Evolutionary conservation across 805 yeast genomes (phyloP), one percentile per base, ranked within the genome.

Genomic region (Myxozyma monticola): DNA sequence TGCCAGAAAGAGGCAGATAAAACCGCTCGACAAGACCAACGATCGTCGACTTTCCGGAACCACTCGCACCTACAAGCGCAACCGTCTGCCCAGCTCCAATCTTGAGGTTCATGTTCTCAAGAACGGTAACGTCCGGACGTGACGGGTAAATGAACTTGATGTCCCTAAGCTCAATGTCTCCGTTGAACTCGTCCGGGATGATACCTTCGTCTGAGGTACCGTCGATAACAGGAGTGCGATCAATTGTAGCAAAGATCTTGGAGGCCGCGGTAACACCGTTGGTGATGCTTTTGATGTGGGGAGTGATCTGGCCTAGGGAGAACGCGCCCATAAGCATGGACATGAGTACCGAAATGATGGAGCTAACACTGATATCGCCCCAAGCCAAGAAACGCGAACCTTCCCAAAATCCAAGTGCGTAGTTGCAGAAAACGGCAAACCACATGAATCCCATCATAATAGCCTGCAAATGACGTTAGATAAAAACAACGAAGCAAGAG

Each of bases 1-100:
- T 69, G 20, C 97, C 97, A 5, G 76, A 70, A 22, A 74, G 71
- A 1, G 88, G 85, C 62, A 88, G 93, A 68, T 90, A 91, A 65
- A 91, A 91, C 56, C 98, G 75, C 71, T 89, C 95, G 0, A 88
- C 83, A 26, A 91, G 70, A 62, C 90, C 81, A 57, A 91, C 73
- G 8, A n/a, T n/a, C n/a, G n/a, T n/a, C n/a, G n/a, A n/a, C n/a
- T n/a, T n/a, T n/a, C n/a, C n/a, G n/a, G n/a, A n/a, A n/a, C n/a
- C n/a, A n/a, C n/a, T n/a, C n/a, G n/a, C n/a, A n/a, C n/a, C n/a
- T n/a, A n/a, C n/a, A n/a, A n/a, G n/a, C n/a, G n/a, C n/a, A n/a
- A n/a, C n/a, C n/a, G n/a, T n/a, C n/a, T n/a, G n/a, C n/a, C 81
- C 72, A 0, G 63, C 84, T 3, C 88, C 88, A 79, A 64, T 40